phyloP scores from a whole-genome alignment of 176 grass and related monocot species.

The Eremochloa ophiuroides region DNA sequence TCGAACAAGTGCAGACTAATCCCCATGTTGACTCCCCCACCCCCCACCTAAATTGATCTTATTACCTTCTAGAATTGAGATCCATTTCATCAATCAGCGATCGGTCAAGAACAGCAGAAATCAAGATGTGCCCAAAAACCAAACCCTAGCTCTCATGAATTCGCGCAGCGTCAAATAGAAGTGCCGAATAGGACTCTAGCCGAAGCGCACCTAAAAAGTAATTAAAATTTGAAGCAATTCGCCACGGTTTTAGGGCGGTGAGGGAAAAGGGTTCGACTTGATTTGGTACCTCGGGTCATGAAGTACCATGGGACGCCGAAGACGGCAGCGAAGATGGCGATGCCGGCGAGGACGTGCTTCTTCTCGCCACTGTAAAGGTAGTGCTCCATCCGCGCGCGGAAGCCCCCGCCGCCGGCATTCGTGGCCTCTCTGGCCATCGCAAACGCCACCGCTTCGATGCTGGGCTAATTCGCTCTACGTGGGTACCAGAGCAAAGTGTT shows the following conservation, averaged over 20 bases:
- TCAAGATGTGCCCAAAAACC: neutral
- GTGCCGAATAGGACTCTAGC: neutral
- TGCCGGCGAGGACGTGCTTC: constrained; percentile 87
- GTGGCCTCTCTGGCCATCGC: constrained; percentile 31
- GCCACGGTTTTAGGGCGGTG: neutral
- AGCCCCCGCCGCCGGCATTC: constrained; percentile 34
- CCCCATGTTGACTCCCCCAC: too few species aligned
- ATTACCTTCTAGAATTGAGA: too few species aligned
- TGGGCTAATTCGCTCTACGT: too few species aligned
- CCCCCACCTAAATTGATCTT: too few species aligned
- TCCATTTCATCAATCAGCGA: neutral
- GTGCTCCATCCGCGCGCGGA: constrained; percentile 62
- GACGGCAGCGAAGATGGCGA: constrained; percentile 61
- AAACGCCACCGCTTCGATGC: too few species aligned
- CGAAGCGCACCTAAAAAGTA: neutral
- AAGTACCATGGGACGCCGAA: constrained; percentile 84
- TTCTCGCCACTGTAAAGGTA: constrained; percentile 86
- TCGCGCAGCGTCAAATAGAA: neutral
- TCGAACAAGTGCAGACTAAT: too few species aligned
- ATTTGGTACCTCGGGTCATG: constrained; percentile 61
- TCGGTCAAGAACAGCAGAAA: neutral
- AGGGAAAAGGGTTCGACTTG: neutral
- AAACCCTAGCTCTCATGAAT: constrained; percentile 32
- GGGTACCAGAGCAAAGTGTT: too few species aligned
- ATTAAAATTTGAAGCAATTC: neutral